Evolutionary conservation across 371 early-diverging fungal species (phyloP), one percentile per base, ranked within the genome.

Genomic region (Gilbertella persicaria): DNA sequence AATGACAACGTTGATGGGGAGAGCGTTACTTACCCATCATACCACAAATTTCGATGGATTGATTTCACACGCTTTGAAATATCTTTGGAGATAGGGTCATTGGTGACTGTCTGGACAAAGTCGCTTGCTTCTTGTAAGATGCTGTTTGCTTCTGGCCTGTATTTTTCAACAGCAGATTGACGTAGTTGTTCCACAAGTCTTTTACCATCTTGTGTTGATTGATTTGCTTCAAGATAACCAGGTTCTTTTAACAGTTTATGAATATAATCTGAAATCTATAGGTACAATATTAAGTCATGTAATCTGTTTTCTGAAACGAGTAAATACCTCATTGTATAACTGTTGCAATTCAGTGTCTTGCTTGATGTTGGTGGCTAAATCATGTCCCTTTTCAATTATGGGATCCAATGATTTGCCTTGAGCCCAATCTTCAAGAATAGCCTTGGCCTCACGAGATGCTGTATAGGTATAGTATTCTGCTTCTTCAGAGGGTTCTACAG

Each of bases 371-470:
- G 2, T 17, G 7, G 44, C 33, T 3, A 53, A 5, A 1, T 44
- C 26, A 25, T 12, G 12, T 0, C 17, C 16, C 19, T 45, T 21
- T 28, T 21, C 28, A 14, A 50, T 35, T 2, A 80, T 40, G 0
- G 67, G 69, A 52, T 80, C 75, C 24, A 80, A 26, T 2, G 67
- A 51, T 19, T 61, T 55, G 1, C 77, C 81, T 60, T 78, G 79
- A 7, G 79, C 81, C 81, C 81, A 80, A 17, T 71, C 69, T 60
- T 80, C 77, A 7, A 78, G 51, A 20, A 80, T 69, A 6, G 77
- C 60, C 58, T 76, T 76, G 50, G 69, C 62, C 48, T 80, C 81
- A 9, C 48, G n/a, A 6, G 50, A 16, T 29, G 50, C 43, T 6
- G 42, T 23, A 10, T 37, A 49, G 25, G 10, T 14, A 30, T 57